Evolutionary conservation across 1,284 basidiomycete species (phyloP).

Genomic region (Puccinia horiana): DNA sequence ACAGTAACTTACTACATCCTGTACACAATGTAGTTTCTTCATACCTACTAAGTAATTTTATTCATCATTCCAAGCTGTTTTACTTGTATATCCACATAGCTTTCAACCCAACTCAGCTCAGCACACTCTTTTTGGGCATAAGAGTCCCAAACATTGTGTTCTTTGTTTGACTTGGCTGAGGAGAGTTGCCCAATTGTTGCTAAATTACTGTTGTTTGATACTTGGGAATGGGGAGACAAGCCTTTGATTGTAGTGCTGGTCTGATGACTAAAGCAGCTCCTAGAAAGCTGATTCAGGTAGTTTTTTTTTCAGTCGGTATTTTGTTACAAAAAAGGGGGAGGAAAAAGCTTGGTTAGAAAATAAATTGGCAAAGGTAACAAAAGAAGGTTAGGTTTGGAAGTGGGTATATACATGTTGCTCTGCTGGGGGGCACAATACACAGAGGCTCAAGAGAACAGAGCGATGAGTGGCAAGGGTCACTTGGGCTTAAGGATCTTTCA

Average conservation of each 20-base stretch:
- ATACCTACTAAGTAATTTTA: no score
- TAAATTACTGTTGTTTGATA: slow-evolving; percentile 32
- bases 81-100: no score
- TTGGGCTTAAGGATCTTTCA: slow-evolving; percentile 18
- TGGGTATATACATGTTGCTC: background rate
- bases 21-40: no score
- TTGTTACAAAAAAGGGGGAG: background rate
- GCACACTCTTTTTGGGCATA: no score
- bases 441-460: slow-evolving; percentile 37
- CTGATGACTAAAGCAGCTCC: slow-evolving; percentile 12
- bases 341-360: background rate
- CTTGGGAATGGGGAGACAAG: slow-evolving; percentile 13
- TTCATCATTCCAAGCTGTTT: no score
- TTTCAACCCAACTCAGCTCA: no score
- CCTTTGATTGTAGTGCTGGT: slow-evolving; percentile 37
- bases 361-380: background rate
- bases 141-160: no score
- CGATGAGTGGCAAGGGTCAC: slow-evolving; percentile 41
- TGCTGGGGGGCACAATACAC: background rate
- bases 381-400: no score
- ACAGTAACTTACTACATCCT: no score
- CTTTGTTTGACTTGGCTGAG: background rate
- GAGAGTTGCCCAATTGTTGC: slow-evolving; percentile 37
- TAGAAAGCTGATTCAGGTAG: slow-evolving; percentile 1
- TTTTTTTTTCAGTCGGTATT: background rate